A percentile compares a stretch with the other conserved stretches of the same genome.
Conservation (phyloP, 2,329 filamentous ascomycete species). For the Diplocarpon rosae region DNA sequence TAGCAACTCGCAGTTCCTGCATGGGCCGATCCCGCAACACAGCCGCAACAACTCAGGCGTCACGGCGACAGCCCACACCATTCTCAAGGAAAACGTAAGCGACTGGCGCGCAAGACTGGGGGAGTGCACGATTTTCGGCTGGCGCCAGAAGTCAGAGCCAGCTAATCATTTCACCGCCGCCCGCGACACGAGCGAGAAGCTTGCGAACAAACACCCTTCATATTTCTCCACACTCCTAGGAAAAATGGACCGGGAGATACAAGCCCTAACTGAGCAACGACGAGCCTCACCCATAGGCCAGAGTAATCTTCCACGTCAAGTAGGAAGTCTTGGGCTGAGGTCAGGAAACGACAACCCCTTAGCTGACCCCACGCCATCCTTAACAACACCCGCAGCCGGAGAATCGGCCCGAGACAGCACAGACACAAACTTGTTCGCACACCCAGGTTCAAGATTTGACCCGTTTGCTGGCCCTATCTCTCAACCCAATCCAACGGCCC, state of each 20-base stretch:
- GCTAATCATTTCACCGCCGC: conserved; percentile 31
- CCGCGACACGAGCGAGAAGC: conserved; percentile 20
- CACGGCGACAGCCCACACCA: conserved; percentile 10
- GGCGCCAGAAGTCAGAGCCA: conserved; percentile 26
- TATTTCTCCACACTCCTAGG: conserved; percentile 23
- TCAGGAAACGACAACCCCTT: conserved; percentile 11
- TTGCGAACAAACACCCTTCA: conserved; percentile 14
- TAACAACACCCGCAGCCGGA: neutral
- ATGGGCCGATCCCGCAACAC: conserved; percentile 27
- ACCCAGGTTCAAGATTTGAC: conserved; percentile 12
- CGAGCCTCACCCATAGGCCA: conserved; percentile 13
- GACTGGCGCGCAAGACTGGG: conserved; percentile 37
- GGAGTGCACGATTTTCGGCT: conserved; percentile 31
- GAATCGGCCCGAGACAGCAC: neutral
- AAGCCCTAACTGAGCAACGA: conserved; percentile 19
- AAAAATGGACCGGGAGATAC: conserved; percentile 22
- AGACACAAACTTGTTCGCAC: conserved; percentile 16
- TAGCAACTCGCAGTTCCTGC: conserved; percentile 41
- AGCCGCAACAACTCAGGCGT: conserved; percentile 31
- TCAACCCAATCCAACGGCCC: conserved; percentile 20
- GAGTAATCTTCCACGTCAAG: conserved; percentile 12
- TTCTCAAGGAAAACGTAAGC: conserved; percentile 29
- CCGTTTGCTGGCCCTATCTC: conserved; percentile 20
- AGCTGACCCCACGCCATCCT: no score
- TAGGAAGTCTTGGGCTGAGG: conserved; percentile 22